Conservation (phyloP, 176 grass and related monocot species). For the Phoenix dactylifera region DNA sequence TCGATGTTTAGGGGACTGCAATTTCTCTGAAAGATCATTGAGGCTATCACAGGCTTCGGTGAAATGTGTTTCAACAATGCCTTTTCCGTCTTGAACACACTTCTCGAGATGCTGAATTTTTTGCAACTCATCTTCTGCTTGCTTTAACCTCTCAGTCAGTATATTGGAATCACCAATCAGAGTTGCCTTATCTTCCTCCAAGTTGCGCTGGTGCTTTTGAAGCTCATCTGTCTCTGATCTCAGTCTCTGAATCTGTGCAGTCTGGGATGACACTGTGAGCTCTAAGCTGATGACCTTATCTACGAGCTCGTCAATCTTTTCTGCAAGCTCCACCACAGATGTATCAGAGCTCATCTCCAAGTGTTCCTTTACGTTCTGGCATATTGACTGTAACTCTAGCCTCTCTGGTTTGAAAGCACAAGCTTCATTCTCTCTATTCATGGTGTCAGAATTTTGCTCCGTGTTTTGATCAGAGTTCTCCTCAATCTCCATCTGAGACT, state of each 20-base stretch:
- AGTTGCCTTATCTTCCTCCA: slow-evolving; percentile 35
- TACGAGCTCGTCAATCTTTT: slow-evolving; percentile 68
- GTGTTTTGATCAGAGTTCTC: slow-evolving; percentile 6
- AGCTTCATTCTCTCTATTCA: slow-evolving; percentile 12
- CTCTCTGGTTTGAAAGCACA: slow-evolving; percentile 41
- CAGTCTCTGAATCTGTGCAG: slow-evolving; percentile 48
- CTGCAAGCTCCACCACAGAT: slow-evolving; percentile 39
- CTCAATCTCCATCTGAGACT: slow-evolving; percentile 11
- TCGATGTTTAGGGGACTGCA: slow-evolving; percentile 21
- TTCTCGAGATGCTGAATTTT: slow-evolving; percentile 34
- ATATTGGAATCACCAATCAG: slow-evolving; percentile 18
- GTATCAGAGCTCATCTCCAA: slow-evolving; percentile 44
- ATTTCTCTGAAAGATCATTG: slow-evolving; percentile 35
- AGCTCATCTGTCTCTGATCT: slow-evolving; percentile 48
- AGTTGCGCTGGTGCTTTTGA: slow-evolving; percentile 39
- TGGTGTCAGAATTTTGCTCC: not conserved
- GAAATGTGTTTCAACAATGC: slow-evolving; percentile 36
- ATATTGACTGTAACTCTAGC: slow-evolving; percentile 28
- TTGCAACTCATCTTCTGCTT: slow-evolving; percentile 48
- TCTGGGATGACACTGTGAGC: slow-evolving; percentile 62
- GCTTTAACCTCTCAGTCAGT: slow-evolving; percentile 36
- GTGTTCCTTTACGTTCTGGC: slow-evolving; percentile 40
- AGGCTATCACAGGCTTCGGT: slow-evolving; percentile 32
- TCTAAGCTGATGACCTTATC: slow-evolving; percentile 66
- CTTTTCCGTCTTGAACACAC: slow-evolving; percentile 33